Evolutionary conservation across 306 rosid genomes (phyloP), one percentile per base, ranked within the genome.

Genomic region (Begonia peltatifolia): DNA sequence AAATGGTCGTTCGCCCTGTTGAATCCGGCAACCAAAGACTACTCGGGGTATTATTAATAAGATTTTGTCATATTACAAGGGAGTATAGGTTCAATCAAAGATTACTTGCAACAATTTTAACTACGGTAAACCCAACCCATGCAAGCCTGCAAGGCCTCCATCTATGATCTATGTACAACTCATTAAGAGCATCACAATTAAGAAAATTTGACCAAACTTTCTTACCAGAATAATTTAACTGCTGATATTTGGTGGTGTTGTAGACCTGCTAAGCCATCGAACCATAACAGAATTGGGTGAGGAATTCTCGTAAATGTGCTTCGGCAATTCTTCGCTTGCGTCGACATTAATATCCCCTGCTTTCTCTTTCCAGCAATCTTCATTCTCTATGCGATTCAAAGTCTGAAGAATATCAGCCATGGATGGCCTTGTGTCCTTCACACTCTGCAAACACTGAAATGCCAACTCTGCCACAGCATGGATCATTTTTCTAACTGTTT

Each of bases 401-500:
- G 57, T 63, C 0, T 73, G 70, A 55, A 61, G 9, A 60, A 79
- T 90, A 56, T 74, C 79, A 38, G 0, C 50, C 97, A 85, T 89
- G 2, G 71, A 56, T 18, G 97, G 95, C 54, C 97, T 80, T 72
- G 68, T 15, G 4, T 82, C 94, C 47, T 71, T 85, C 47, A 71
- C 72, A 54, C 66, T 61, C 56, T 89, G 95, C 54, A 89, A 44
- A 58, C 97, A 89, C 68, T 60, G 87, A 69, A 76, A 85, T 2
- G 94, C 95, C 57, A 89, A 60, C 70, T 89, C 97, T 0, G 85
- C 95, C 22, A 80, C 87, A 2, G 77, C 90, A 64, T 49, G 66
- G 15, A 85, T 78, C 83, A 68, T 80, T 23, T 68, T 71, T 71
- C 53, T 70, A 2, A 73, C 80, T 50, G 51, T 76, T 2, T 17